Evolutionary conservation across 2,329 filamentous ascomycete genomes (phyloP), one percentile per base, ranked within the genome.

Genomic region (Clarireedia paspali): DNA sequence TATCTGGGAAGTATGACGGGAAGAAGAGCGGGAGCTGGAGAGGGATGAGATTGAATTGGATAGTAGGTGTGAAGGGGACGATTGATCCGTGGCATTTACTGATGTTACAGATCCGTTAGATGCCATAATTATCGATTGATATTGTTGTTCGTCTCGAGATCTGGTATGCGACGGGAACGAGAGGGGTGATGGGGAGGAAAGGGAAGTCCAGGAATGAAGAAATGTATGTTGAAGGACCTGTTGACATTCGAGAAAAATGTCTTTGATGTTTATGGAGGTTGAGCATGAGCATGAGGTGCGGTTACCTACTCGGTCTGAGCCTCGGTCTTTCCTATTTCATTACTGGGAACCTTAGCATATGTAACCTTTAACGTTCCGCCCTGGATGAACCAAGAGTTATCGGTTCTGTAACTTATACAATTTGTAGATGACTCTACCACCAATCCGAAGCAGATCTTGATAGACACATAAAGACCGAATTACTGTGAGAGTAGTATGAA

Each of bases 41-140:
- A 89, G 76, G 56, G 84, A 88, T 53, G 85, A 83, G 64, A 88
- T 82, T 59, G 89, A 89, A 56, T 82, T 81, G 44, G 85, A 82
- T 59, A 84, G 75, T 59, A 78, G 74, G 66, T 81, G 79, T 61
- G 84, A 81, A 65, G 74, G 70, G 67, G 78, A 77, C 64, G 75
- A 64, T 59, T 71, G 69, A 64, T 77, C 71, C 15, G 64, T 58
- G 53, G 50, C 51, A 45, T 67, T 62, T 20, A 63, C 65, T 42
- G 66, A 63, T 34, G 64, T 59, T 45, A 62, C 57, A 26, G 64
- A 66, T 42, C 60, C 58, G 53, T 60, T 62, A 15, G 62, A 60
- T 57, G 63, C 58, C 67, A 68, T 68, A 15, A 49, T 64, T 39
- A 30, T 30, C 17, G 38, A 12, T 27, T 2, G 6, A 4, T 40